Evolutionary conservation across 106 monocot genomes (phyloP).

Genomic region (Dioscorea dumetorum): DNA sequence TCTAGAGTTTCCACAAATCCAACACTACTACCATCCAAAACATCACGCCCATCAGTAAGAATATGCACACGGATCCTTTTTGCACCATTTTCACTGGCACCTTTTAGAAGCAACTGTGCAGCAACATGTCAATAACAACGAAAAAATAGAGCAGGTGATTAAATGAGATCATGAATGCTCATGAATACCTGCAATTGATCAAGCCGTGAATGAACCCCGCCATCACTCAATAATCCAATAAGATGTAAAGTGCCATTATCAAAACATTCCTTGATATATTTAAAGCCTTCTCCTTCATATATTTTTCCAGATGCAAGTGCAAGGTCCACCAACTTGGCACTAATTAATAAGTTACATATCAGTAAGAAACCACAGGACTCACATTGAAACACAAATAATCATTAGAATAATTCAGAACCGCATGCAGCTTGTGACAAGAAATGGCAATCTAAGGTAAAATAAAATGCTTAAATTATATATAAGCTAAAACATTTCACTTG

Average conservation of each 20-base stretch:
- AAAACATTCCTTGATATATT: conserved; percentile 84
- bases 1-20: conserved; percentile 96
- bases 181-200: conserved; percentile 81
- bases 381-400: too few relatives aligned
- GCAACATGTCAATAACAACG: background rate
- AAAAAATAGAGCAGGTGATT: background rate
- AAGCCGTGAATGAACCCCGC: conserved; percentile 94
- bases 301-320: conserved; percentile 96
- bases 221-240: conserved; percentile 92
- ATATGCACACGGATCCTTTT: conserved; percentile 92
- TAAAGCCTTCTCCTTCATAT: conserved; percentile 85
- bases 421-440: too few relatives aligned
- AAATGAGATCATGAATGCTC: background rate
- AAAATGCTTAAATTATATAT: too few relatives aligned
- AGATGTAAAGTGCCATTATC: conserved; percentile 76
- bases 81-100: conserved; percentile 80
- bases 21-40: conserved; percentile 84
- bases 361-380: too few relatives aligned
- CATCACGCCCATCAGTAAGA: conserved; percentile 98
- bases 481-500: too few relatives aligned
- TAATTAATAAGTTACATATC: conserved; percentile 1
- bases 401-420: too few relatives aligned
- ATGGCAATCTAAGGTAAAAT: too few relatives aligned
- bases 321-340: conserved; percentile 83
- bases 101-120: conserved; percentile 80